Percentiles rank a stretch among this genome's conserved stretches.
These are phyloP conservation scores for Zymoseptoria ardabiliae DNA, from an alignment of 2,329 filamentous ascomycete species.

Conservation along the genomic window DNA sequence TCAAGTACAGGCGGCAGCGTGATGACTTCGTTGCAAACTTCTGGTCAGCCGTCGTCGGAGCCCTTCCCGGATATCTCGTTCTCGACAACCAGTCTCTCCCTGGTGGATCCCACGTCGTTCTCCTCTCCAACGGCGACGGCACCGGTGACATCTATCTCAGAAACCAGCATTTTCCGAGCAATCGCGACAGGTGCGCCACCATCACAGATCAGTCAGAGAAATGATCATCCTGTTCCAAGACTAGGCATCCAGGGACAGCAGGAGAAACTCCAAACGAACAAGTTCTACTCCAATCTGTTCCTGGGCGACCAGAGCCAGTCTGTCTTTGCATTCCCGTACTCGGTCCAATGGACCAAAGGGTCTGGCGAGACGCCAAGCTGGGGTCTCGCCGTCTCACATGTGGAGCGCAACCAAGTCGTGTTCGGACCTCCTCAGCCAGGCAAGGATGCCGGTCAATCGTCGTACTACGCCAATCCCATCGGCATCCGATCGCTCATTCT, in stretches of 20 bases:
- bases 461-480: slow-evolving; percentile 72
- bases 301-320: slow-evolving; percentile 63
- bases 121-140: slow-evolving; percentile 20
- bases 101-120: slow-evolving; percentile 25
- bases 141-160: slow-evolving; percentile 18
- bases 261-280: slow-evolving; percentile 61
- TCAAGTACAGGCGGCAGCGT: slow-evolving; percentile 16
- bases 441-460: slow-evolving; percentile 45
- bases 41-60: slow-evolving; percentile 18
- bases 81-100: slow-evolving; percentile 22
- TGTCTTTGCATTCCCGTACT: slow-evolving; percentile 62
- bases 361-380: slow-evolving; percentile 57
- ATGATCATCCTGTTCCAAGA: slow-evolving; percentile 36
- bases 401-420: slow-evolving; percentile 57
- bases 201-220: slow-evolving; percentile 32
- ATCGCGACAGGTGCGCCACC: slow-evolving; percentile 37
- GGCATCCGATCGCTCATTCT: slow-evolving; percentile 75
- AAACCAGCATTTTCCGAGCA: slow-evolving; percentile 34
- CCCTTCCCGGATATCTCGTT: slow-evolving; percentile 25
- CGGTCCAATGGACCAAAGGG: slow-evolving; percentile 39
- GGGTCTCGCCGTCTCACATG: slow-evolving; percentile 71
- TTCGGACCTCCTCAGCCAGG: slow-evolving; percentile 25
- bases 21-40: slow-evolving; percentile 20
- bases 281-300: slow-evolving; percentile 65
- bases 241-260: slow-evolving; percentile 33